A percentile compares a stretch with the other conserved stretches of the same genome.
These are phyloP conservation scores for Monoraphidium neglectum DNA, from an alignment of 139 green algal species.

Conservation along the genomic window DNA sequence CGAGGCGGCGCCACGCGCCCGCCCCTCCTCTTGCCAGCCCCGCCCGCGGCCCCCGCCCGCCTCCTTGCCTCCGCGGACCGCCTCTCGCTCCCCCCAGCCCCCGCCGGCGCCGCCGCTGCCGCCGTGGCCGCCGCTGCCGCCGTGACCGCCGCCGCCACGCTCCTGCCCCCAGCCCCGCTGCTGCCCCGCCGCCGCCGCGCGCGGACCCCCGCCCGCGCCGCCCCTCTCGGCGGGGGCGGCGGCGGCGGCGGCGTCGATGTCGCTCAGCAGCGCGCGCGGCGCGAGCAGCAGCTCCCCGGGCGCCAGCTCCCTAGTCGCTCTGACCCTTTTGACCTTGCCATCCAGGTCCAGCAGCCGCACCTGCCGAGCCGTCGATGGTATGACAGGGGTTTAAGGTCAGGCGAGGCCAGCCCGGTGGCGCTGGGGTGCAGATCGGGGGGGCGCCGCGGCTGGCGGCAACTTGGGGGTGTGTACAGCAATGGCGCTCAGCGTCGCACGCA, in stretches of 20 bases:
- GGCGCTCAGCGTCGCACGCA: background rate
- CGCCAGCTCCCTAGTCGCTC: background rate
- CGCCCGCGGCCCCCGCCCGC: too few species aligned
- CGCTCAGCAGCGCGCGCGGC: background rate
- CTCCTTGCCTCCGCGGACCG: too few species aligned
- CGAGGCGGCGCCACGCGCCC: too few species aligned
- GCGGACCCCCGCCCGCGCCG: background rate
- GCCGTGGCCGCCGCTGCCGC: too few species aligned
- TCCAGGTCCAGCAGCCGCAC: background rate
- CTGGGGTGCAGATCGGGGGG: background rate
- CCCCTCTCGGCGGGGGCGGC: background rate
- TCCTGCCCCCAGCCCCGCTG: background rate
- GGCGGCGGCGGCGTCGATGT: slow-evolving; percentile 3
- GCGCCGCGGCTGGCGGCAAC: background rate
- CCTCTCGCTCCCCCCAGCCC: too few species aligned
- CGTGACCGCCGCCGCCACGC: background rate
- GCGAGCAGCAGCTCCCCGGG: background rate
- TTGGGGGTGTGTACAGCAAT: background rate
- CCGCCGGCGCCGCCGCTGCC: too few species aligned
- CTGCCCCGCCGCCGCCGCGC: background rate
- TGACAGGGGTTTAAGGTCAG: background rate
- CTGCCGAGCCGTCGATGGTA: too few species aligned
- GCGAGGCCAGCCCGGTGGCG: too few species aligned
- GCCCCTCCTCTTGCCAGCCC: too few species aligned
- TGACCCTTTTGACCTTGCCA: background rate